Percentiles rank a stretch among this genome's conserved stretches.
phyloP scores from a whole-genome alignment of 768 basidiomycete species.

The Macrolepiota dolichaula region DNA sequence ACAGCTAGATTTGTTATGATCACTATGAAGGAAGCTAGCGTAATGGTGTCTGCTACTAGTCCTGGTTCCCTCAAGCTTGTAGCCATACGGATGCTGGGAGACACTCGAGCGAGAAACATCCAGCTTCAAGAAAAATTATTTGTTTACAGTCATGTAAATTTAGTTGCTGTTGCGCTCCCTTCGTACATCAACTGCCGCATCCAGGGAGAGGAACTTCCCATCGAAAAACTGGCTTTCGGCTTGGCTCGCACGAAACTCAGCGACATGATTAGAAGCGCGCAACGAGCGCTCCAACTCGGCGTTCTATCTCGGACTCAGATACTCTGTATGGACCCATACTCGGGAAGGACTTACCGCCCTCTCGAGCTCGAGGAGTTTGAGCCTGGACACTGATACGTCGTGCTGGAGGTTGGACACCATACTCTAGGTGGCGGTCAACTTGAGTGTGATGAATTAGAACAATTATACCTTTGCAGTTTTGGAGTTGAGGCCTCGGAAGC shows the following conservation, averaged over 20 bases:
- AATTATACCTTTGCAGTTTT: slow-evolving; percentile 67
- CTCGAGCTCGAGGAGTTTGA: slow-evolving; percentile 67
- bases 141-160: too few species aligned
- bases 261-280: background rate
- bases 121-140: too few species aligned
- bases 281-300: slow-evolving; percentile 3
- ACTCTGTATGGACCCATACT: background rate
- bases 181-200: too few species aligned
- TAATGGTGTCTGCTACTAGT: too few species aligned
- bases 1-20: too few species aligned
- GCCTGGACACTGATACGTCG: slow-evolving; percentile 53
- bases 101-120: too few species aligned
- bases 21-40: too few species aligned
- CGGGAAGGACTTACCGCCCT: slow-evolving; percentile 50
- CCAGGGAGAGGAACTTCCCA: too few species aligned
- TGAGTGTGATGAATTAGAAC: background rate
- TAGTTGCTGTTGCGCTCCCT: too few species aligned
- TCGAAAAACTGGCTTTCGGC: background rate
- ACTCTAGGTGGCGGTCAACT: slow-evolving; percentile 39
- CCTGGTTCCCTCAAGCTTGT: too few species aligned
- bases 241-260: background rate
- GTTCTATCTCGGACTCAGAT: background rate
- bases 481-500: slow-evolving; percentile 68
- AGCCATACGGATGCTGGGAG: too few species aligned
- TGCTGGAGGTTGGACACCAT: slow-evolving; percentile 72